phyloP scores from a whole-genome alignment of 805 yeast species.

The Wickerhamomyces subpelliculosus region DNA sequence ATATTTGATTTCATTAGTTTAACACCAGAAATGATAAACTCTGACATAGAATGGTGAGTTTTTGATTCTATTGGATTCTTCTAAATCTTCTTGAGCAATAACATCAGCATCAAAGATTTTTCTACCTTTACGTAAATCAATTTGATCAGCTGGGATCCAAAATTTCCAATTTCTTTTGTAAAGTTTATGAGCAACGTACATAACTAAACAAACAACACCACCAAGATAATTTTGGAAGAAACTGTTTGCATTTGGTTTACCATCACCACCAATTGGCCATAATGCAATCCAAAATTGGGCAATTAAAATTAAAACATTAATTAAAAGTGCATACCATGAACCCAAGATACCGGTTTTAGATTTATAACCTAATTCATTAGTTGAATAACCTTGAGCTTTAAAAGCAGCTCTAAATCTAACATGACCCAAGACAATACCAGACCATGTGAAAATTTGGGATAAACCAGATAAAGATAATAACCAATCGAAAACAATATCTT shows the following conservation, averaged over 20 bases:
- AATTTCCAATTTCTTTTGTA: slow-evolving; percentile 31
- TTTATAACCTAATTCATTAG: slow-evolving; percentile 44
- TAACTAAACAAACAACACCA: slow-evolving; percentile 32
- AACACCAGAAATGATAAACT: slow-evolving; percentile 23
- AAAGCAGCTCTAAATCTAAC: slow-evolving; percentile 54
- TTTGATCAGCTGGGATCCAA: slow-evolving; percentile 30
- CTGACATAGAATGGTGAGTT: slow-evolving; percentile 13
- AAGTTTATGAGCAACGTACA: slow-evolving; percentile 46
- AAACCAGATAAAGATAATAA: slow-evolving; percentile 55
- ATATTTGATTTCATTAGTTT: no score
- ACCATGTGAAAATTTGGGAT: slow-evolving; percentile 59
- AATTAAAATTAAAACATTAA: slow-evolving; percentile 43
- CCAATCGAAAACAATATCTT: slow-evolving; percentile 57
- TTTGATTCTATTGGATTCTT: slow-evolving; percentile 22
- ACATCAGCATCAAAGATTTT: slow-evolving; percentile 34
- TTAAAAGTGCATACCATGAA: slow-evolving; percentile 41
- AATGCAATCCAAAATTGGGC: slow-evolving; percentile 66
- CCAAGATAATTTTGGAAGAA: slow-evolving; percentile 55
- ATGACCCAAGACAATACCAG: slow-evolving; percentile 48
- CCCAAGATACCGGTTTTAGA: slow-evolving; percentile 49
- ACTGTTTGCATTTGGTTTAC: slow-evolving; percentile 28
- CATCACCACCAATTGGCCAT: slow-evolving; percentile 44
- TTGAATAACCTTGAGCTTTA: slow-evolving; percentile 43
- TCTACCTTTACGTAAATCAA: slow-evolving; percentile 41
- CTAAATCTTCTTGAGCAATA: slow-evolving; percentile 33